These are phyloP conservation scores for Alternaria brassicae DNA, from an alignment of 2,329 filamentous ascomycete species.

Conservation along the genomic window DNA sequence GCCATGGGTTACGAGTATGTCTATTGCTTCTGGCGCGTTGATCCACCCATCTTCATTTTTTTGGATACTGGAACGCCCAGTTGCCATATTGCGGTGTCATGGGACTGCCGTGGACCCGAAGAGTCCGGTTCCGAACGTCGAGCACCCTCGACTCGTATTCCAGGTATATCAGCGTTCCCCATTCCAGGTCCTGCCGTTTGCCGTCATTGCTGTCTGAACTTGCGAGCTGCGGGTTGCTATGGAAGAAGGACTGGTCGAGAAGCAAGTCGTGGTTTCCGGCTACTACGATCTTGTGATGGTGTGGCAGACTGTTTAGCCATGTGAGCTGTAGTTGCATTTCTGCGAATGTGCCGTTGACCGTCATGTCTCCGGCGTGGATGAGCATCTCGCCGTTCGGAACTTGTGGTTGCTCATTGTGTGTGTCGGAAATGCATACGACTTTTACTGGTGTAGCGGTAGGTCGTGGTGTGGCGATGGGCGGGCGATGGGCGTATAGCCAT, in stretches of 20 bases:
- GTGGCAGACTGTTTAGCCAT: slow-evolving; percentile 76
- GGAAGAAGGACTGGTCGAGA: slow-evolving; percentile 13
- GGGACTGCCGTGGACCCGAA: slow-evolving; percentile 78
- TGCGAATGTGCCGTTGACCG: slow-evolving; percentile 69
- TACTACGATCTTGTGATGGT: slow-evolving; percentile 78
- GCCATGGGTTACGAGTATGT: slow-evolving; percentile 79
- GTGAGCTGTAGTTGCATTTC: slow-evolving; percentile 79
- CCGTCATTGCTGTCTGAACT: slow-evolving; percentile 39
- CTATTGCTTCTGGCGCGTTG: slow-evolving; percentile 69
- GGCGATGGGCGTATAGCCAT: neutral
- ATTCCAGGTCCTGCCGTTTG: slow-evolving; percentile 48
- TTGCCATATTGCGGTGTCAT: slow-evolving; percentile 76
- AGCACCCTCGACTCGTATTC: slow-evolving; percentile 59
- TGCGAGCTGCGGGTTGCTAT: slow-evolving; percentile 55
- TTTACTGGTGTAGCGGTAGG: slow-evolving; percentile 57
- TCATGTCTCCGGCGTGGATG: slow-evolving; percentile 85
- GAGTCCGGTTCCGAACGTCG: slow-evolving; percentile 48
- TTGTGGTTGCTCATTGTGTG: slow-evolving; percentile 65
- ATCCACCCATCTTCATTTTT: slow-evolving; percentile 67
- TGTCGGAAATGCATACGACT: slow-evolving; percentile 87
- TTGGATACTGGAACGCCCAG: slow-evolving; percentile 78
- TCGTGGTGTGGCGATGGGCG: neutral
- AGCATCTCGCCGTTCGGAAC: slow-evolving; percentile 78
- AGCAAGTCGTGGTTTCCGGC: slow-evolving; percentile 79
- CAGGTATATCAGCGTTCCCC: slow-evolving; percentile 50